These are phyloP conservation scores for Vitis amurensis DNA, from an alignment of 164 flowering plant genomes.

Conservation along the genomic window DNA sequence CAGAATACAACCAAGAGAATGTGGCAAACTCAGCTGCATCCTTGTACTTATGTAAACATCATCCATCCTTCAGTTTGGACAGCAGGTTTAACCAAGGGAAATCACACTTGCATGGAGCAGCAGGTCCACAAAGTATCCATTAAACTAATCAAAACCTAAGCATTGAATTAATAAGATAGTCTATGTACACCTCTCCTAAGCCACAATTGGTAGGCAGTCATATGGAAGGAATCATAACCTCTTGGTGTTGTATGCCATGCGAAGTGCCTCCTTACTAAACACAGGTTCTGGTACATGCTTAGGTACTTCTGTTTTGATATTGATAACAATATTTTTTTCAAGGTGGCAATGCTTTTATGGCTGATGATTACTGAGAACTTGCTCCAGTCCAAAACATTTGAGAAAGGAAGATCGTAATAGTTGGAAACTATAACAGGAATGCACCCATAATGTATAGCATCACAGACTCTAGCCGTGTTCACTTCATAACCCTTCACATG, in stretches of 20 bases:
- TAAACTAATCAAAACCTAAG: too few species aligned
- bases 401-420: conserved; percentile 59
- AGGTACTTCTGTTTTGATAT: conserved; percentile 31
- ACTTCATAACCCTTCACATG: conserved; percentile 68
- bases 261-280: conserved; percentile 47
- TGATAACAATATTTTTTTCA: conserved; percentile 34
- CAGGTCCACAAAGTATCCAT: too few species aligned
- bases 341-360: conserved; percentile 30
- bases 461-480: conserved; percentile 56
- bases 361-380: conserved; percentile 46
- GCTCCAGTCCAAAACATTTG: conserved; percentile 55
- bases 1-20: too few species aligned
- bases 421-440: conserved; percentile 59
- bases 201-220: conserved; percentile 63
- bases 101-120: too few species aligned
- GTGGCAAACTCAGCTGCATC: too few species aligned
- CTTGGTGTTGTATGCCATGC: conserved; percentile 41
- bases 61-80: too few species aligned
- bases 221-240: conserved; percentile 52
- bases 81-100: too few species aligned
- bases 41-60: too few species aligned
- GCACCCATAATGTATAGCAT: conserved; percentile 63
- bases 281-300: conserved; percentile 39
- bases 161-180: conserved; percentile 4
- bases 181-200: conserved; percentile 31